These are phyloP conservation scores for Chalara sp. DNA, from an alignment of 2,329 filamentous ascomycete species.

Conservation along the genomic window DNA sequence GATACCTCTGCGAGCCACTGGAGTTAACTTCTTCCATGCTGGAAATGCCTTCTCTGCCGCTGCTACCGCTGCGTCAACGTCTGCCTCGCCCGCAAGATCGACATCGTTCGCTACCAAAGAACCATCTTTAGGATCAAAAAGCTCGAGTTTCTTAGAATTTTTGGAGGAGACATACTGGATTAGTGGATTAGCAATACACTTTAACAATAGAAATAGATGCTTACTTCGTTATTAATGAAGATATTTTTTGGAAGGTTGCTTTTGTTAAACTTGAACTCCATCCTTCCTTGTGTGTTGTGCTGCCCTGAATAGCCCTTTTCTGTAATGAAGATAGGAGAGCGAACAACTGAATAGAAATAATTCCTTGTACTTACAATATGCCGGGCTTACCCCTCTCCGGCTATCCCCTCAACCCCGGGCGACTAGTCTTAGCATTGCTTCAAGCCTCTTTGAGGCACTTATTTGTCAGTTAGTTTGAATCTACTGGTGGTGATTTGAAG, in stretches of 20 bases:
- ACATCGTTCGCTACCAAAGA: conserved; percentile 43
- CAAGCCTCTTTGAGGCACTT: too few species aligned
- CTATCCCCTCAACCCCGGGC: too few species aligned
- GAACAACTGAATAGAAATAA: too few species aligned
- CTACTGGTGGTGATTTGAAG: too few species aligned
- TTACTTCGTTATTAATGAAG: conserved; percentile 44
- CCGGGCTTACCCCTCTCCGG: too few species aligned
- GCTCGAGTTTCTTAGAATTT: conserved; percentile 37
- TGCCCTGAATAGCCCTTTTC: too few species aligned
- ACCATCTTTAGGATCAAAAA: conserved; percentile 42
- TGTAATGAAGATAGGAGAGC: too few species aligned
- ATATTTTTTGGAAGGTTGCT: conserved; percentile 33
- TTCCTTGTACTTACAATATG: too few species aligned
- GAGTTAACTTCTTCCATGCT: conserved; percentile 35
- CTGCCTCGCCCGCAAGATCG: conserved; percentile 31
- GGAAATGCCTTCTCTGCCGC: conserved; percentile 38
- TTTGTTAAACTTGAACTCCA: conserved; percentile 26
- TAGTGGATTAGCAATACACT: background rate
- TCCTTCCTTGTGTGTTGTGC: conserved; percentile 2
- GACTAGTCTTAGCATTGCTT: too few species aligned
- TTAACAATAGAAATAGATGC: background rate
- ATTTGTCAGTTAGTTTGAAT: too few species aligned
- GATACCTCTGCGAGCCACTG: conserved; percentile 31
- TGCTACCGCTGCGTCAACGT: conserved; percentile 37
- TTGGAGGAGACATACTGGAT: conserved; percentile 29